phyloP scores from a whole-genome alignment of 148 eudicot genomes.

The Bassia scoparia region DNA sequence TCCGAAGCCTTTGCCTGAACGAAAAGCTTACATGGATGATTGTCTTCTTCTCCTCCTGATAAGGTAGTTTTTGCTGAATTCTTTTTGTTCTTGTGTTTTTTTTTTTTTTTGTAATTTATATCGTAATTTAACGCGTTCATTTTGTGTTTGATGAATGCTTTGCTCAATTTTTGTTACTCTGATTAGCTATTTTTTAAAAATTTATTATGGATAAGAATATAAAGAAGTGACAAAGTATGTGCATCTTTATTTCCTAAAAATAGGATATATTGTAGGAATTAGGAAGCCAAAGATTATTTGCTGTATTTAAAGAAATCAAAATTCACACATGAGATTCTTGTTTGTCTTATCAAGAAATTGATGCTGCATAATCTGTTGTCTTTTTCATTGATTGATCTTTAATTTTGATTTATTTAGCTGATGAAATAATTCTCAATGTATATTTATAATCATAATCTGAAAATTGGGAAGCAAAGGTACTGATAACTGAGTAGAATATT shows the following conservation, averaged over 20 bases:
- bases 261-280: too few species aligned
- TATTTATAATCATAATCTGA: too few species aligned
- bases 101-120: not conserved
- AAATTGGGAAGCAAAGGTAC: too few species aligned
- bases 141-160: not conserved
- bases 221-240: too few species aligned
- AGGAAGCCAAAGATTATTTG: too few species aligned
- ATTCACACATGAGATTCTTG: too few species aligned
- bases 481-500: too few species aligned
- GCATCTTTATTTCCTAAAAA: too few species aligned
- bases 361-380: not conserved
- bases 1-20: constrained; percentile 41
- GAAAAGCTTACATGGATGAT: constrained; percentile 66
- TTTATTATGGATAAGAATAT: not conserved
- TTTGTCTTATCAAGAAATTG: too few species aligned
- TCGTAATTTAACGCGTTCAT: not conserved
- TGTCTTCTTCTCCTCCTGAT: constrained; percentile 76
- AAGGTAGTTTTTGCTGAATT: too few species aligned
- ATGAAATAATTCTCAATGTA: not conserved
- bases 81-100: not conserved
- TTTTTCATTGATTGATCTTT: not conserved
- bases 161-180: not conserved
- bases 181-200: not conserved
- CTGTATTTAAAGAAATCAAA: too few species aligned
- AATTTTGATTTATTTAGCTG: not conserved